Evolutionary conservation across 768 basidiomycete genomes (phyloP).

Genomic region (Ramaria sp.): DNA sequence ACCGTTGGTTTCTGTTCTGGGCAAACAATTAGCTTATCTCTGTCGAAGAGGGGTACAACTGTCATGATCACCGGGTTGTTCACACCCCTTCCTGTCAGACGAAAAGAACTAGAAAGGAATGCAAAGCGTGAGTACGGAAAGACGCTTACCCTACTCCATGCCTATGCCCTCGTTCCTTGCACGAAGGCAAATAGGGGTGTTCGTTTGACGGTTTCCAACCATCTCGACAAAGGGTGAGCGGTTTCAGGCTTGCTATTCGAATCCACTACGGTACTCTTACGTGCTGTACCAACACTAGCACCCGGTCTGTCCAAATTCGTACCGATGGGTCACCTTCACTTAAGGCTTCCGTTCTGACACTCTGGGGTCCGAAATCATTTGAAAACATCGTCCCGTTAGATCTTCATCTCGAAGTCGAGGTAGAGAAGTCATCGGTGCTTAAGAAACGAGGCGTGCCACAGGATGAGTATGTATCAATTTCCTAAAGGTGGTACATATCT

Average conservation of each 20-base stretch:
- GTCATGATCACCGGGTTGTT: slow-evolving; percentile 65
- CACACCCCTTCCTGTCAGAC: slow-evolving; percentile 72
- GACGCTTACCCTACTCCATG: slow-evolving; percentile 67
- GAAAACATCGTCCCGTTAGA: slow-evolving; percentile 69
- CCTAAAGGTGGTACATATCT: neutral
- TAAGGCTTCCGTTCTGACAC: slow-evolving; percentile 50
- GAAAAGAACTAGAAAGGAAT: slow-evolving; percentile 86
- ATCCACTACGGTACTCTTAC: neutral
- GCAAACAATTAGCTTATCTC: neutral
- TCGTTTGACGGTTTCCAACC: slow-evolving; percentile 64
- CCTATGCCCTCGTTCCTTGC: slow-evolving; percentile 85
- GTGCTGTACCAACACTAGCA: slow-evolving; percentile 12
- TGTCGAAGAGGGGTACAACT: slow-evolving; percentile 73
- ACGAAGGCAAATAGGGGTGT: slow-evolving; percentile 45
- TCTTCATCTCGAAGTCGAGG: slow-evolving; percentile 54
- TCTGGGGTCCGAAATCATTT: slow-evolving; percentile 81
- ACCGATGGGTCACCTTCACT: slow-evolving; percentile 59
- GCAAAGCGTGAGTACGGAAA: slow-evolving; percentile 84
- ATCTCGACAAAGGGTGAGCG: slow-evolving; percentile 55
- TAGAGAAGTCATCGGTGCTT: slow-evolving; percentile 40
- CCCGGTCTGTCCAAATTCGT: slow-evolving; percentile 47
- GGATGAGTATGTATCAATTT: slow-evolving; percentile 12
- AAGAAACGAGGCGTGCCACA: slow-evolving; percentile 28
- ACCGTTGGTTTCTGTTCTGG: neutral
- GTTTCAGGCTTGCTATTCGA: neutral